phyloP scores from a whole-genome alignment of 345 rosid genomes.

The Acer negundo region DNA sequence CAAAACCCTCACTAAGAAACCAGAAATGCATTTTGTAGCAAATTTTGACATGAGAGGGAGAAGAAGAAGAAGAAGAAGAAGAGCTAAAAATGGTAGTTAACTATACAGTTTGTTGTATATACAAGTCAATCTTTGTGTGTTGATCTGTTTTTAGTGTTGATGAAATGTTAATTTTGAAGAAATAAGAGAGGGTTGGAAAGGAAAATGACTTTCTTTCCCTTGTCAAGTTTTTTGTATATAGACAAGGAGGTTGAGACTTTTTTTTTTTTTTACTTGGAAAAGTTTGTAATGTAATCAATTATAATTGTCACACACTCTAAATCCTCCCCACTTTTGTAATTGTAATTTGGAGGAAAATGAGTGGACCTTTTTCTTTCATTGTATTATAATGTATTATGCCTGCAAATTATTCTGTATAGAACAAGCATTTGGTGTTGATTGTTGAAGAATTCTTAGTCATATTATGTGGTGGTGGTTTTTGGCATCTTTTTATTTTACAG shows the following conservation, averaged over 20 bases:
- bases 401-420: not conserved
- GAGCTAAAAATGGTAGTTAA: conserved; percentile 23
- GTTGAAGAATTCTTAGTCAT: not conserved
- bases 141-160: conserved; percentile 4
- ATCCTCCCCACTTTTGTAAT: conserved; percentile 17
- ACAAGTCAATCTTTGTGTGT: conserved; percentile 9
- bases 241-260: not conserved
- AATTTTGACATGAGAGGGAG: conserved; percentile 26
- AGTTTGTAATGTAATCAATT: not conserved
- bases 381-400: not conserved
- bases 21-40: conserved; percentile 7
- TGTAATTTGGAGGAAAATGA: conserved; percentile 21
- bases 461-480: not conserved
- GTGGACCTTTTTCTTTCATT: not conserved
- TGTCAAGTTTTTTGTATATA: conserved; percentile 14
- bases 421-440: no score
- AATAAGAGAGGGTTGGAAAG: conserved; percentile 24
- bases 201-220: not conserved
- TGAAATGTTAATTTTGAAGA: conserved; percentile 33
- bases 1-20: not conserved
- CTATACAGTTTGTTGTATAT: conserved; percentile 27
- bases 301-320: not conserved
- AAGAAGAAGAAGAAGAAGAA: conserved; percentile 1
- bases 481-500: not conserved
- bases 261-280: not conserved